A percentile compares a stretch with the other conserved stretches of the same genome.
These are phyloP conservation scores for Smithsoniella earleae DNA, from an alignment of 163 green algal genomes.

Conservation along the genomic window DNA sequence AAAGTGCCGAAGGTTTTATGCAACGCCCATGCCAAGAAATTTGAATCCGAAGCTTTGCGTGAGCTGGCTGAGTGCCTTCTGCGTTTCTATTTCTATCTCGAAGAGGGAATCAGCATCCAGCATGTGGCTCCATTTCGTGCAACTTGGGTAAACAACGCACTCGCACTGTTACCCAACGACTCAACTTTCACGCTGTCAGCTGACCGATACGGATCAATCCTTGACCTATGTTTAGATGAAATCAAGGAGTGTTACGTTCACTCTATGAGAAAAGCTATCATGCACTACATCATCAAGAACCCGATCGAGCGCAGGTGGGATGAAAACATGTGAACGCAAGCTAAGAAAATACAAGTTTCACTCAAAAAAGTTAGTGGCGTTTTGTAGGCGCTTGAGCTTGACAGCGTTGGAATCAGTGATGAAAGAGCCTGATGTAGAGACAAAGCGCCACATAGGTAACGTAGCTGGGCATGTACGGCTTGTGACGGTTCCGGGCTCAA, in stretches of 20 bases:
- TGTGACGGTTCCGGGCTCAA: no score
- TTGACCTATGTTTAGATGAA: slow-evolving; percentile 47
- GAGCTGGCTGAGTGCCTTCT: slow-evolving; percentile 35
- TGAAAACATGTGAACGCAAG: background rate
- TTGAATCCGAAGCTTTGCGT: background rate
- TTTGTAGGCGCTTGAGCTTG: slow-evolving; percentile 42
- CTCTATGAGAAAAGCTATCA: slow-evolving; percentile 48
- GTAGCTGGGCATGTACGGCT: no score
- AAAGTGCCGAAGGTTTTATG: no score
- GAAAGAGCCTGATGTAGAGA: slow-evolving; percentile 7
- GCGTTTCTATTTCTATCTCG: slow-evolving; percentile 56
- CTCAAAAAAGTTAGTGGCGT: background rate
- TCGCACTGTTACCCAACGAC: slow-evolving; percentile 45
- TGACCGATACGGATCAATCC: slow-evolving; percentile 42
- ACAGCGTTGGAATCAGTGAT: slow-evolving; percentile 37
- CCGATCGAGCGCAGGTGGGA: background rate
- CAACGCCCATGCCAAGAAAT: background rate
- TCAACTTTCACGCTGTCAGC: background rate
- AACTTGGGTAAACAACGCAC: slow-evolving; percentile 52
- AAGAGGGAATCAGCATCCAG: slow-evolving; percentile 45
- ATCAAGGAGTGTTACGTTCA: slow-evolving; percentile 50
- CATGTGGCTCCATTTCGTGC: slow-evolving; percentile 54
- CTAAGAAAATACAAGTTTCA: background rate
- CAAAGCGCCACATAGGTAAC: slow-evolving; percentile 17
- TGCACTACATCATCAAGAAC: slow-evolving; percentile 50